These are phyloP conservation scores for Musa troglodytarum DNA, from an alignment of 176 grass and related monocot species.

Conservation along the genomic window DNA sequence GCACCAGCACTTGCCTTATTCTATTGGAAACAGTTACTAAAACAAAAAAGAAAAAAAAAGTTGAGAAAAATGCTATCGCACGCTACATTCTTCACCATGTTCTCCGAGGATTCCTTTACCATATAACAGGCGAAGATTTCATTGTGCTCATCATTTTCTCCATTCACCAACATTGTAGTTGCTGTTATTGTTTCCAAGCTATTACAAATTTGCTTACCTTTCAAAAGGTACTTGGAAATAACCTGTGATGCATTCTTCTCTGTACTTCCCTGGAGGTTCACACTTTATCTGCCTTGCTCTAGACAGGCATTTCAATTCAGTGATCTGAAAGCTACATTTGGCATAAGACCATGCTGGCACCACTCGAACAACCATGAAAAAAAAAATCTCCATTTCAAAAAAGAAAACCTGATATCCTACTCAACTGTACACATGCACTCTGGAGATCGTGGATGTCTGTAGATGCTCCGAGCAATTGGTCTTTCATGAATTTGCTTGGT, in stretches of 20 bases:
- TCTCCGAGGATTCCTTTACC: background rate
- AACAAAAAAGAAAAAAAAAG: background rate
- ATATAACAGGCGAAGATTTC: background rate
- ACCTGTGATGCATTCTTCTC: background rate
- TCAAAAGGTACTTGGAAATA: background rate
- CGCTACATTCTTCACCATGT: background rate
- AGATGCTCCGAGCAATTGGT: conserved; percentile 76
- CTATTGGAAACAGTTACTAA: background rate
- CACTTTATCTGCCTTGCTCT: background rate
- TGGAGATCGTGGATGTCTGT: conserved; percentile 72
- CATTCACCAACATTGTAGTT: background rate
- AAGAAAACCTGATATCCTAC: background rate
- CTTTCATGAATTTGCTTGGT: conserved; percentile 89
- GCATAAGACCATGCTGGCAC: background rate
- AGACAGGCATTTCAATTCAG: background rate
- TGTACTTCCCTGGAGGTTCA: background rate
- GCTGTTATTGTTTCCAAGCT: background rate
- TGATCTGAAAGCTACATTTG: background rate
- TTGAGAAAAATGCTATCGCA: background rate
- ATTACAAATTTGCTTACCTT: background rate
- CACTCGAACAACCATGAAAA: background rate
- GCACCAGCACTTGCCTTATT: background rate
- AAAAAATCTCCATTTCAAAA: background rate
- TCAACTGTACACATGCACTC: conserved; percentile 94
- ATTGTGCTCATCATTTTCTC: background rate